Evolutionary conservation across 192 early-diverging fungal species (phyloP), one percentile per base, ranked within the genome.

Genomic region (Coemansia asiatica): DNA sequence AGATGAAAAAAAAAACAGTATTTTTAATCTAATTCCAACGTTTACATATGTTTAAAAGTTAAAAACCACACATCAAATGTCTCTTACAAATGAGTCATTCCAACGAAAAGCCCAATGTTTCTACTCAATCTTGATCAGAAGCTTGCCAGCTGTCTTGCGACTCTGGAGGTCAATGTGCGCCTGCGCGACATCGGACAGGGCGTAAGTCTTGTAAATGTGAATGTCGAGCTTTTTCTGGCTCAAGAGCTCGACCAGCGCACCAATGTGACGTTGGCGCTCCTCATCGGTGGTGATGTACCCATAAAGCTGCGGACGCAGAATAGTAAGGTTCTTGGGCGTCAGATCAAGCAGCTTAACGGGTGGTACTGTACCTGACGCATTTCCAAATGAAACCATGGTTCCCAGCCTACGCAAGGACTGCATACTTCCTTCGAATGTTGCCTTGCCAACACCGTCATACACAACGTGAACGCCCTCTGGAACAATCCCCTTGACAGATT

Each of bases 371-470:
- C 95, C 95, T 35, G 90, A 91, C 4, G 92, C 88, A 68, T 94
- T 94, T 29, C 96, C 96, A 85, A 94, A 98, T 3, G 88, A 90
- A 50, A 95, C 83, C 65, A 96, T 66, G 31, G 78, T 81, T 19
- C 93, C 94, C 16, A 88, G 72, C 27, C 85, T 81, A 13, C 87
- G 78, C 47, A 89, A 61, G 22, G 83, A 88, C 15, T 84, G 74
- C 9, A 95, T 70, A 16, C 89, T 90, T 5, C 78, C 82, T 46
- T 90, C 87, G 71, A 92, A 98, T 0, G 95, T 95, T 3, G 86
- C 71, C 65, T 89, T 90, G n/a, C 96, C 96, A n/a, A 98, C 90
- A 31, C 94, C 91, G 66, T 98, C 96, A 64, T 85, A 92, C 27
- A 93, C 92, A 21, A 84, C 92, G 44, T 93, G 85, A 18, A 90